phyloP scores from a whole-genome alignment of 2,329 filamentous ascomycete species.

The Stromatinia cepivora region DNA sequence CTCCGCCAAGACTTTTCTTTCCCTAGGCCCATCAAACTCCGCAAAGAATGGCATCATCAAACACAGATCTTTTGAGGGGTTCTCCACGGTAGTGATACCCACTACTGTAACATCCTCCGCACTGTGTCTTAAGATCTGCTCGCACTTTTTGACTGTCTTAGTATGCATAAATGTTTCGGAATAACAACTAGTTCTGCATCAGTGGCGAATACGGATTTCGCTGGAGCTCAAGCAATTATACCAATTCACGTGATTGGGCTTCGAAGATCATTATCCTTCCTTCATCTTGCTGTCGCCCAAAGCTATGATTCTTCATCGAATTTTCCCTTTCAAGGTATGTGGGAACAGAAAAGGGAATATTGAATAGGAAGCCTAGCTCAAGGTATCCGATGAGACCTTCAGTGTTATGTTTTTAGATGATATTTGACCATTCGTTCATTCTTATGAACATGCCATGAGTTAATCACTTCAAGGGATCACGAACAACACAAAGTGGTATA shows the following conservation, averaged over 20 bases:
- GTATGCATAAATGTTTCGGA: slow-evolving; percentile 17
- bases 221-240: background rate
- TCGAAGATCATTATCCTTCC: no score
- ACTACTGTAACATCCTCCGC: slow-evolving; percentile 9
- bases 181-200: background rate
- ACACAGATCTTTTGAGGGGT: slow-evolving; percentile 14
- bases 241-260: background rate
- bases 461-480: background rate
- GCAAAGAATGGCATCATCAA: slow-evolving; percentile 13
- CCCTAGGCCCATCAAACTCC: background rate
- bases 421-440: no score
- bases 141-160: background rate
- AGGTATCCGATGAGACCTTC: background rate
- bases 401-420: background rate
- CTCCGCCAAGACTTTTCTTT: background rate
- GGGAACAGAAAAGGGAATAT: background rate
- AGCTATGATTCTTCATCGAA: background rate
- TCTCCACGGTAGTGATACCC: background rate
- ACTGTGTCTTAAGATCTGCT: background rate
- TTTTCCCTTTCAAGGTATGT: background rate
- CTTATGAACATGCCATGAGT: background rate
- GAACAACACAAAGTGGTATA: background rate
- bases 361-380: background rate
- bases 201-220: slow-evolving; percentile 8
- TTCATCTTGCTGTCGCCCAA: background rate